Evolutionary conservation across 495 filamentous ascomycete species (phyloP).

Genomic region (Xylaria scruposa): DNA sequence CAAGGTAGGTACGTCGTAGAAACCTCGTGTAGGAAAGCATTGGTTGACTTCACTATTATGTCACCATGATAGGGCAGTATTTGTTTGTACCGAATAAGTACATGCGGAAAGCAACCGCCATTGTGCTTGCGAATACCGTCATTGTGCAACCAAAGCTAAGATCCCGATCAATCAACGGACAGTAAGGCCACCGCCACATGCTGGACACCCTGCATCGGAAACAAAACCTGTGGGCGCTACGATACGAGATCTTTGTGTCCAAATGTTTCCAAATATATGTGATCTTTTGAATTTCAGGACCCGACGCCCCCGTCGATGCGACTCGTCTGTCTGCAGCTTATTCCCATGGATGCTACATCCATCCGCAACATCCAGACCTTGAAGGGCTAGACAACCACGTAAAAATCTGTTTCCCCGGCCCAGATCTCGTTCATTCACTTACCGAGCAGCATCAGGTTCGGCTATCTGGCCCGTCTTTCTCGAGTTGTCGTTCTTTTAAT

Average conservation of each 20-base stretch:
- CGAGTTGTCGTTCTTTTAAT: conserved; percentile 13
- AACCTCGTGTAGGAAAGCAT: neutral
- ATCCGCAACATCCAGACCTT: conserved; percentile 26
- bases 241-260: conserved; percentile 1
- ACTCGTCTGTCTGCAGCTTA: conserved; percentile 29
- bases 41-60: neutral
- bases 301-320: conserved; percentile 21
- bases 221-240: conserved; percentile 9
- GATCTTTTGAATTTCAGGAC: neutral
- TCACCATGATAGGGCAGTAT: neutral
- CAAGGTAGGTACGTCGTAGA: neutral
- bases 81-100: no score
- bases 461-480: conserved; percentile 2
- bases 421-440: conserved; percentile 5
- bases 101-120: conserved; percentile 2
- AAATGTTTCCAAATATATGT: conserved; percentile 21
- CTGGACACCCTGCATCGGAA: conserved; percentile 17
- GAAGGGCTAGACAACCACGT: conserved; percentile 20
- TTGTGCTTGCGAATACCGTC: neutral
- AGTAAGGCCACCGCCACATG: conserved; percentile 9
- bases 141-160: neutral
- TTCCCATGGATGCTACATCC: conserved; percentile 23
- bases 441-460: neutral
- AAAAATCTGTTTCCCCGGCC: conserved; percentile 17
- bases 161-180: conserved; percentile 4